Conservation (phyloP, 768 basidiomycete genomes). For the Mycena metata region DNA sequence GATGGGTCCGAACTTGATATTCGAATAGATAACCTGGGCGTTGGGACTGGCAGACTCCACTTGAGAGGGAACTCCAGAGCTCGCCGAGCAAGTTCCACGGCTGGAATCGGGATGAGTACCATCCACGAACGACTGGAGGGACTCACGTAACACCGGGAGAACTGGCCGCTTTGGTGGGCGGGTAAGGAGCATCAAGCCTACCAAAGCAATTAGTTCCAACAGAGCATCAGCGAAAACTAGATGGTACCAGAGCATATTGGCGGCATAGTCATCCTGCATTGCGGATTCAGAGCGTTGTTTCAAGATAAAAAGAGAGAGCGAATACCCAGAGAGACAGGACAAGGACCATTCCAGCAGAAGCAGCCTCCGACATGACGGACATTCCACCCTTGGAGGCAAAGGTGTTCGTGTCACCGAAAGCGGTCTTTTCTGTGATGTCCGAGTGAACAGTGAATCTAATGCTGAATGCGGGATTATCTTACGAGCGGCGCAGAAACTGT, state of each 20-base stretch:
- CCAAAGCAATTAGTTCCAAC: constrained; percentile 19
- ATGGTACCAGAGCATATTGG: constrained; percentile 23
- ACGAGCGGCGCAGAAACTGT: constrained; percentile 54
- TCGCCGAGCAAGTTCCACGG: constrained; percentile 30
- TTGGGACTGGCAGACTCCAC: constrained; percentile 21
- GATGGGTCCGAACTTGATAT: constrained; percentile 30
- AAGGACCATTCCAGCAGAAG: constrained; percentile 28
- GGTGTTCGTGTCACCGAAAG: constrained; percentile 54
- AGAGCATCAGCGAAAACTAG: constrained; percentile 3
- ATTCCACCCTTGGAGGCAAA: constrained; percentile 53
- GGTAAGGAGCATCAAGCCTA: constrained; percentile 30
- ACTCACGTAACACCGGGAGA: constrained; percentile 32
- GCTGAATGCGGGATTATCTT: constrained; percentile 5
- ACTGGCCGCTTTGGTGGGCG: constrained; percentile 25
- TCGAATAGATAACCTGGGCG: constrained; percentile 29
- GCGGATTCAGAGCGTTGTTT: constrained; percentile 19
- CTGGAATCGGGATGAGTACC: constrained; percentile 14
- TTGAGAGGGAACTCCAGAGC: constrained; percentile 18
- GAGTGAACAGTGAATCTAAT: neutral
- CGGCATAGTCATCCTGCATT: constrained; percentile 28
- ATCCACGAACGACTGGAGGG: constrained; percentile 14
- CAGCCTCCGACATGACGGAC: constrained; percentile 24
- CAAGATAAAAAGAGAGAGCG: constrained; percentile 33
- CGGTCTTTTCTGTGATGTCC: constrained; percentile 40
- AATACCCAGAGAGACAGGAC: constrained; percentile 27